Evolutionary conservation across 352 stramenopile species (phyloP).

Genomic region (Phytophthora colocasiae): DNA sequence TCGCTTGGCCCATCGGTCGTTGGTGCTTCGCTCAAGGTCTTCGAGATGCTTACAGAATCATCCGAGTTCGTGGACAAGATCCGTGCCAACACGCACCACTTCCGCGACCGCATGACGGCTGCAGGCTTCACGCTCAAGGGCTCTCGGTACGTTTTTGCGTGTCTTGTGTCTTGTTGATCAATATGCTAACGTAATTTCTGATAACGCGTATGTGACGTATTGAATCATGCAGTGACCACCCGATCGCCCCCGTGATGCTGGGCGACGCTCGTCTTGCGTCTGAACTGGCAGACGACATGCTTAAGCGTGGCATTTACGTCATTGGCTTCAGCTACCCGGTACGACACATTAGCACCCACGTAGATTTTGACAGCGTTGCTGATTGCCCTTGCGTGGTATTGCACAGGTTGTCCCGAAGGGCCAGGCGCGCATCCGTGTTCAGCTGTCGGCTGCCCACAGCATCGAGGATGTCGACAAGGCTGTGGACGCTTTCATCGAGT

Average conservation of each 20-base stretch:
- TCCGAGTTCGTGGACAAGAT: slow-evolving; percentile 91
- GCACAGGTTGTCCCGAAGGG: slow-evolving; percentile 90
- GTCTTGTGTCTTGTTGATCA: not conserved
- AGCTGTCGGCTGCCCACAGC: slow-evolving; percentile 92
- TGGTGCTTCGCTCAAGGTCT: slow-evolving; percentile 93
- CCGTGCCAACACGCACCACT: slow-evolving; percentile 90
- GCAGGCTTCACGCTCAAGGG: slow-evolving; percentile 92
- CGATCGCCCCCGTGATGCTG: slow-evolving; percentile 93
- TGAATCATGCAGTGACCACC: slow-evolving; percentile 69
- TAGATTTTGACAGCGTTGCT: not conserved
- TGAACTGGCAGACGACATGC: slow-evolving; percentile 92
- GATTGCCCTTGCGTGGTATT: not conserved
- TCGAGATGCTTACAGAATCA: slow-evolving; percentile 91
- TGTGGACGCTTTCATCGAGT: slow-evolving; percentile 93
- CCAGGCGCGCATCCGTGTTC: slow-evolving; percentile 92
- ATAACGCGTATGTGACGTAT: slow-evolving; percentile 13
- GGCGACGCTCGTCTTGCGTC: slow-evolving; percentile 91
- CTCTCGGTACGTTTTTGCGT: slow-evolving; percentile 51
- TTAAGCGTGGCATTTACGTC: slow-evolving; percentile 94
- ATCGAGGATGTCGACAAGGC: slow-evolving; percentile 92
- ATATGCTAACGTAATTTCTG: slow-evolving; percentile 12
- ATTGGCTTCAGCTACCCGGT: slow-evolving; percentile 96
- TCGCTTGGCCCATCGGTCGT: slow-evolving; percentile 93
- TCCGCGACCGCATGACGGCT: slow-evolving; percentile 91
- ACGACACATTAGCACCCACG: slow-evolving; percentile 3